Conservation (phyloP, 1,139 yeast genomes). For the Sugiyamaella novakii region DNA sequence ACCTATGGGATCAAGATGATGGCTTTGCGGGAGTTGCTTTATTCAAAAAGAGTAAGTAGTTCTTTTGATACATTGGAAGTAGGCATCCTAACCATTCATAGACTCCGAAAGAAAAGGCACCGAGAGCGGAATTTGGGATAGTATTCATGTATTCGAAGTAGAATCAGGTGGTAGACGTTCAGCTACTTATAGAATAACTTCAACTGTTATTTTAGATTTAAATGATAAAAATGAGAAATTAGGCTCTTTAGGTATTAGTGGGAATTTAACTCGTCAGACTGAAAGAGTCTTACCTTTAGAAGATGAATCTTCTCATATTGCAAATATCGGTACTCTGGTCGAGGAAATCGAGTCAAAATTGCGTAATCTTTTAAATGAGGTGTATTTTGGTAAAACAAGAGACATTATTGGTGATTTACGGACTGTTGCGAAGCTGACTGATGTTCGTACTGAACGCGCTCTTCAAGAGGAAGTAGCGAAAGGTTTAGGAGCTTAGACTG, state of each 20-base stretch:
- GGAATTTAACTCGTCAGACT: conserved; percentile 75
- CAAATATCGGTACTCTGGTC: conserved; percentile 79
- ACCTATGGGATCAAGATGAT: conserved; percentile 77
- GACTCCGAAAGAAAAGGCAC: conserved; percentile 13
- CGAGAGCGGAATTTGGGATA: conserved; percentile 76
- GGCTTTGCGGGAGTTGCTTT: conserved; percentile 90
- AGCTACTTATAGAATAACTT: conserved; percentile 74
- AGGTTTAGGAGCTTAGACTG: conserved; percentile 29
- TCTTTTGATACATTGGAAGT: conserved; percentile 34
- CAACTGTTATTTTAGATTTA: conserved; percentile 83
- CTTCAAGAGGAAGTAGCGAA: conserved; percentile 38
- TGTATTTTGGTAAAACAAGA: conserved; percentile 91
- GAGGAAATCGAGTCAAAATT: conserved; percentile 89
- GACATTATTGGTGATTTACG: conserved; percentile 79
- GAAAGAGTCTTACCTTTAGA: conserved; percentile 53
- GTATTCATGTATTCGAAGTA: conserved; percentile 89
- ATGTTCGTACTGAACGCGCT: conserved; percentile 36
- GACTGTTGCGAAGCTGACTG: conserved; percentile 44
- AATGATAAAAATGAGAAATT: conserved; percentile 37
- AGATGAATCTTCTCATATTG: conserved; percentile 67
- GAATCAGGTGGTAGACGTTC: conserved; percentile 49
- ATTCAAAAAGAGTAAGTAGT: conserved; percentile 63
- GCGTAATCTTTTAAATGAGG: conserved; percentile 86
- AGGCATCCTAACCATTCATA: conserved; percentile 22
- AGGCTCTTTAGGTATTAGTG: conserved; percentile 62